Evolutionary conservation across 306 rosid species (phyloP), one percentile per base, ranked within the genome.

Genomic region (Acacia confusa): DNA sequence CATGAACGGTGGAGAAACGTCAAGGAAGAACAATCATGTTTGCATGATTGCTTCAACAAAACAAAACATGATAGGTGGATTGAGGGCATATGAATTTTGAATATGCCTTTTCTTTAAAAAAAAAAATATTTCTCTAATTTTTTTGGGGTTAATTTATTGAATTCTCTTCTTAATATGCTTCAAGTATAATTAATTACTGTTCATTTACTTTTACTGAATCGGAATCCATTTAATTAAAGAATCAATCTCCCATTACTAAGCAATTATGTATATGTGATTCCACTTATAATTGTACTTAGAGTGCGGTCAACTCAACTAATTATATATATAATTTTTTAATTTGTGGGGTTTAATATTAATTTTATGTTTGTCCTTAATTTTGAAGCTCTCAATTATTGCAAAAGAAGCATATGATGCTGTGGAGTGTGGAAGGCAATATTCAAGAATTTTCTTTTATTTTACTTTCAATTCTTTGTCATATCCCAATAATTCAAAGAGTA

Each of bases 1-100:
- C 87, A 83, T 34, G 34, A 81, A 78, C 44, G 78, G 75, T 61
- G 76, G 65, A 45, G 66, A 82, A 78, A 36, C 47, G 36, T 13
- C 72, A 50, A 19, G 12, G 34, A 36, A 67, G 60, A 76, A 24
- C 47, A 41, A 14, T 69, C 28, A 82, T 47, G 30, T 38, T 67
- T 48, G 45, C 48, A 66, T 78, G 81, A 78, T 65, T 34, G 50
- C 11, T 66, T 3, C 44, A 41, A 16, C 72, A 7, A 15, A 10
- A 47, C 5, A 47, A 41, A 12, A 38, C 1, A 57, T 22, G 3
- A 58, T 60, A 24, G 79, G 79, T 58, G 25, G 41, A 28, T 76
- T 27, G 80, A 63, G 47, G 80, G 60, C 44, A 75, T 76, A 17
- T 25, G 41, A 22, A 30, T 61, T 60, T 44, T 76, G 69, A 40